Evolutionary conservation across 371 early-diverging fungal genomes (phyloP).

Genomic region (Apophysomyces variabilis): DNA sequence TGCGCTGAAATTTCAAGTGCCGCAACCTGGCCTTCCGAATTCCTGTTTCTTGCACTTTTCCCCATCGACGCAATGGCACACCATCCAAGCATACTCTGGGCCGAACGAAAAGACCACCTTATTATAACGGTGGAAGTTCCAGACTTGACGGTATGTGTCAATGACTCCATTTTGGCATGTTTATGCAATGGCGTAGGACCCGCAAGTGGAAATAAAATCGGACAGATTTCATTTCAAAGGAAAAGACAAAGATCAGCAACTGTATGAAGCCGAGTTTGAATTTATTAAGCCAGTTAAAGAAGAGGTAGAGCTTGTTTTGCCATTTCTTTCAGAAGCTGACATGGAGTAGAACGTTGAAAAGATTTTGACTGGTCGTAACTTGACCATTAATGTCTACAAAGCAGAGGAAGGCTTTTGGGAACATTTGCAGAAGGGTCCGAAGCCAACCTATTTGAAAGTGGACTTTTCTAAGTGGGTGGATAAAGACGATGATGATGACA

Average conservation of each 20-base stretch:
- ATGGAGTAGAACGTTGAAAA: slow-evolving; percentile 65
- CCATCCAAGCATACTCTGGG: slow-evolving; percentile 88
- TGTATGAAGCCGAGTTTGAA: slow-evolving; percentile 78
- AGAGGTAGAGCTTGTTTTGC: slow-evolving; percentile 52
- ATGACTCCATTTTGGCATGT: background rate
- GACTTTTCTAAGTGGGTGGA: slow-evolving; percentile 93
- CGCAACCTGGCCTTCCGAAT: background rate
- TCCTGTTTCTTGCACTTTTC: background rate
- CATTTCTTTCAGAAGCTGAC: background rate
- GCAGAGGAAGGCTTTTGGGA: slow-evolving; percentile 80
- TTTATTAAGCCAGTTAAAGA: slow-evolving; percentile 74
- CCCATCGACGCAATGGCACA: slow-evolving; percentile 37
- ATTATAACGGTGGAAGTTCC: slow-evolving; percentile 87
- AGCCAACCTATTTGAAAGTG: slow-evolving; percentile 83
- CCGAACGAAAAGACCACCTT: slow-evolving; percentile 82
- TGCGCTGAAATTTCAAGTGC: no score
- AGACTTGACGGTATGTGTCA: slow-evolving; percentile 65
- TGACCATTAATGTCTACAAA: slow-evolving; percentile 73
- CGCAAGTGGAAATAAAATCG: slow-evolving; percentile 58
- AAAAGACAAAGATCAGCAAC: slow-evolving; percentile 64
- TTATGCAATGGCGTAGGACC: slow-evolving; percentile 28
- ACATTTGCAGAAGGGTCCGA: slow-evolving; percentile 74
- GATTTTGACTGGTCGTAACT: slow-evolving; percentile 67
- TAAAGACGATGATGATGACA: slow-evolving; percentile 93
- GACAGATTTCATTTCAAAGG: slow-evolving; percentile 68